A percentile compares a stretch with the other conserved stretches of the same genome.
Conservation (phyloP, 1,284 basidiomycete species). For the Heliocybe sulcata region DNA sequence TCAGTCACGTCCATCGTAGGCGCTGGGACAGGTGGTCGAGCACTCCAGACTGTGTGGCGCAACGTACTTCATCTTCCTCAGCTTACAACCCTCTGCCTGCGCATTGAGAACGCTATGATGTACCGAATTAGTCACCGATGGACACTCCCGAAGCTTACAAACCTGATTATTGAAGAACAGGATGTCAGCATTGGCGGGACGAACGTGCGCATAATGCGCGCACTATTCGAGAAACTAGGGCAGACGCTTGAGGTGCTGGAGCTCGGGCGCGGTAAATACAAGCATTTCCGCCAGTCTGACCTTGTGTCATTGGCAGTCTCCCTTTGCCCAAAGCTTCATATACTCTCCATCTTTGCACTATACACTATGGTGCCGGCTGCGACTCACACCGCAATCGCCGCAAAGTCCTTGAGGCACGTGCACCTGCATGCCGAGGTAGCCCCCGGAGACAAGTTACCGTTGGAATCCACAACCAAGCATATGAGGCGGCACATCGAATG, state of each 20-base stretch:
- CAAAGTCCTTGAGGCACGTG: constrained; percentile 31
- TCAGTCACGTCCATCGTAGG: background rate
- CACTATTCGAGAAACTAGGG: constrained; percentile 42
- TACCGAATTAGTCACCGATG: constrained; percentile 41
- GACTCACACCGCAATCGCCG: background rate
- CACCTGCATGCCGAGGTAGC: constrained; percentile 41
- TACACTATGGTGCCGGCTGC: constrained; percentile 28
- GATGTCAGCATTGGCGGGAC: constrained; percentile 20
- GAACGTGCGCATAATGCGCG: constrained; percentile 23
- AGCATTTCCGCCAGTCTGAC: constrained; percentile 32
- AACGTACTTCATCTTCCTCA: constrained; percentile 22
- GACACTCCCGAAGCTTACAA: constrained; percentile 43
- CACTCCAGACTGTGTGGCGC: constrained; percentile 8
- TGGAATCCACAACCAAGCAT: background rate
- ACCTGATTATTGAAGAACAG: constrained; percentile 33
- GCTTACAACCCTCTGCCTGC: constrained; percentile 48
- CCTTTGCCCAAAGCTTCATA: constrained; percentile 36
- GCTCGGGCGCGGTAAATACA: constrained; percentile 46
- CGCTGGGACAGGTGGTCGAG: background rate
- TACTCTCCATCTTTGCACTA: constrained; percentile 50
- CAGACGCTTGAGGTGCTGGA: constrained; percentile 45
- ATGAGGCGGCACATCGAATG: constrained; percentile 20
- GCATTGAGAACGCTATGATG: constrained; percentile 39
- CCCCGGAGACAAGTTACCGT: constrained; percentile 17
- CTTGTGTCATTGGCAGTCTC: constrained; percentile 37